Base-by-base conservation (phyloP, 257 asterid species). In the Solanum chiquidenum region DNA sequence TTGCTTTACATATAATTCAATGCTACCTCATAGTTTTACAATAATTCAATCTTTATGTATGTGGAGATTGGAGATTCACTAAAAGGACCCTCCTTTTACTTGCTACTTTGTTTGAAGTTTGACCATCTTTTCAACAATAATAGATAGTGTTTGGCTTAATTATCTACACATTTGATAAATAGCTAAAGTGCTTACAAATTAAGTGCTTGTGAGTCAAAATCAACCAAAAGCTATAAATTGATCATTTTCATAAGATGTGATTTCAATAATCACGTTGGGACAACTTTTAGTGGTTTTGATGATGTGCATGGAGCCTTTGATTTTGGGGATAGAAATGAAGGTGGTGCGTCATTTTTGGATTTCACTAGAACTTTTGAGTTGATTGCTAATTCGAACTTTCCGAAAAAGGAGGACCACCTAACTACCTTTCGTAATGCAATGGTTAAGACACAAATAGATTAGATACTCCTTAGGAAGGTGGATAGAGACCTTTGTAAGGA, bases 1-100 rank as follows among this genome's bases (percentile, higher is more conserved):
- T 84, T 84, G 74, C 58, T 85, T 85, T 85, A 27, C 31, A n/a
- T 58, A 62, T 52, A 58, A 91, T 74, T 87, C 73, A 76, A 84
- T 25, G 77, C 40, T 80, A 80, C 42, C 42, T 9, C 44, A 29
- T 49, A 18, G 9, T 52, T 20, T 82, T 82, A 49, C 86, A 49
- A 82, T 82, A 82, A 82, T 82, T 49, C 86, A 49, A 82, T 82
- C 86, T 82, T 82, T 82, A 21, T 31, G 20, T 82, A 49, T 82
- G 86, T 49, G 86, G 86, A 82, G 31, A 82, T 12, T 82, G 86
- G 86, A 82, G 7, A 82, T 2, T 82, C 44, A 29, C 18, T 27
- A 49, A 82, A 82, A 49, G 71, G 34, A 31, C 44, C 44, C 20
- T 16, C 44, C 18, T 79, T 77, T 79, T 79, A 16, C 9, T 14